Conservation (phyloP, 1,139 yeast species). For the Hansenula sp. region DNA sequence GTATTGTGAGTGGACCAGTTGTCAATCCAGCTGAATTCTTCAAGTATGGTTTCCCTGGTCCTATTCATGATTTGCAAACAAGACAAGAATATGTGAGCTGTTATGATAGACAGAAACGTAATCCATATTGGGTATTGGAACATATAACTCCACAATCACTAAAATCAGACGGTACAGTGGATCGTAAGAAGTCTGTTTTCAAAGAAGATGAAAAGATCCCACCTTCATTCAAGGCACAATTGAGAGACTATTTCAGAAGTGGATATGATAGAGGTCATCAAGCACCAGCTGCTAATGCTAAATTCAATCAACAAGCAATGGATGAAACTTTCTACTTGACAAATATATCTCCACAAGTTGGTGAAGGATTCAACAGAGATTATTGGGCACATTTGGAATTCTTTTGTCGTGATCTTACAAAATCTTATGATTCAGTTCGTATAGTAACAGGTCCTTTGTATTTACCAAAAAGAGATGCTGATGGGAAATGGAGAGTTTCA, state of each 20-base stretch:
- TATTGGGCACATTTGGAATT: constrained; percentile 97
- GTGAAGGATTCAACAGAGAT: constrained; percentile 95
- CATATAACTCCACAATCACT: constrained; percentile 80
- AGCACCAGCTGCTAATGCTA: constrained; percentile 98
- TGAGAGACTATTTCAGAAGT: constrained; percentile 85
- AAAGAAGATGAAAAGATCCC: constrained; percentile 89
- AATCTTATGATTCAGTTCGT: constrained; percentile 66
- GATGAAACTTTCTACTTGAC: constrained; percentile 87
- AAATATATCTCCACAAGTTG: constrained; percentile 96
- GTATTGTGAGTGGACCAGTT: constrained; percentile 3
- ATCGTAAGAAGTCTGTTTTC: constrained; percentile 77
- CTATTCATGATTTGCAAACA: constrained; percentile 75
- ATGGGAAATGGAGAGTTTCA: constrained; percentile 75
- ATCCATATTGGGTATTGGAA: constrained; percentile 93
- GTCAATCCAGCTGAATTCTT: constrained; percentile 73
- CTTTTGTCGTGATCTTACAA: constrained; percentile 73
- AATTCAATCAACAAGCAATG: constrained; percentile 86
- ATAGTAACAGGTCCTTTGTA: constrained; percentile 92
- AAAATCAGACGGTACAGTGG: constrained; percentile 39
- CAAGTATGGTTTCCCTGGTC: constrained; percentile 93
- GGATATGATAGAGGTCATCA: constrained; percentile 98
- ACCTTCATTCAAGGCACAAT: constrained; percentile 61
- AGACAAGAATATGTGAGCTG: constrained; percentile 79
- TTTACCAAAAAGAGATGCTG: constrained; percentile 71
- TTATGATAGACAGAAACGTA: constrained; percentile 77